Base-by-base conservation (phyloP, 1,284 basidiomycete genomes). In the Blastosporella zonata region DNA sequence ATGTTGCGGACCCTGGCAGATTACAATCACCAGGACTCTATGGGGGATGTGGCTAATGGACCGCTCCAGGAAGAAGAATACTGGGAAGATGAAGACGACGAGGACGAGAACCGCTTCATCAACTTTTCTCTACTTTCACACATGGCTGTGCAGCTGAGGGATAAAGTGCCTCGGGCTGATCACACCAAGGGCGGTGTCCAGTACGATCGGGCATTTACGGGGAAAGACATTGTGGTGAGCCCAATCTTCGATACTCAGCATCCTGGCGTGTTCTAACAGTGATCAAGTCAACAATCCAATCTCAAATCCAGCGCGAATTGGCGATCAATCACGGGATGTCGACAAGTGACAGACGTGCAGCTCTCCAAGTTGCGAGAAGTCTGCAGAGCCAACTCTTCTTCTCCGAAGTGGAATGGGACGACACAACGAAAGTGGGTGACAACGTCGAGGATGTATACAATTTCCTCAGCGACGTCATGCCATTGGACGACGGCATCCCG, bases 351-450 rank as follows among this genome's bases (percentile, higher is more conserved):
- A 77, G 93, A 2, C 79, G 88, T 20, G 84, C 87, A 12, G 93
- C 95, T 1, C 73, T 97, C 15, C 82, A 86, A 59, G 85, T 97
- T 7, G 95, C 93, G 0, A 83, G 92, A 27, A 90, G 89, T 53
- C 72, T 99, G 21, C 94, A 98, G 60, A 86, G 81, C 53, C 91
- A 96, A 65, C 78, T 97, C 5, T 97, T 94, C 75, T 94, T 98
- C 65, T 92, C 95, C 63, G 96, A 99, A 65, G 95, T 97, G 4
- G 95, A 97, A 66, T 97, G 94, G 92, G 93, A 90, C 29, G 83
- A 44, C 31, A 40, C 48, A 85, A 52, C 82, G 83, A 21, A 76
- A 84, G 1, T 98, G 35, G 84, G 88, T 49, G 96, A 97, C 61
- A 88, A 92, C 7, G 87, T 94, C 1, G 94, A 97, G 59, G 93